phyloP scores from a whole-genome alignment of 1,284 basidiomycete species.

The Trichosporon inkin region DNA sequence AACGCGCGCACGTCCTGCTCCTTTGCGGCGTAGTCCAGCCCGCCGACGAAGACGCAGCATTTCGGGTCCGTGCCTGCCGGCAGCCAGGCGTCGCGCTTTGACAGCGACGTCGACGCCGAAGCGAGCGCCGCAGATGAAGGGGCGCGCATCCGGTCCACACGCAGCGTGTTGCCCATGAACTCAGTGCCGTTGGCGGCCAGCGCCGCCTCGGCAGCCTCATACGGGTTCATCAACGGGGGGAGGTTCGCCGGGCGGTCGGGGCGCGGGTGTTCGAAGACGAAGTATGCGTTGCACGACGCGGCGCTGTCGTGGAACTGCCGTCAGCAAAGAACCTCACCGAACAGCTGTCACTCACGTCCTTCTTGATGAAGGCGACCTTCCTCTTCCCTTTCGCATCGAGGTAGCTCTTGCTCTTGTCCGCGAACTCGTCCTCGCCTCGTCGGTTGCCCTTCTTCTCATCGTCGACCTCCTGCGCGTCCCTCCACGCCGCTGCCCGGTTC shows the following conservation, averaged over 20 bases:
- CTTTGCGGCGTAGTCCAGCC: conserved; percentile 83
- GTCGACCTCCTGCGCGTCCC: conserved; percentile 50
- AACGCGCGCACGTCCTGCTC: conserved; percentile 85
- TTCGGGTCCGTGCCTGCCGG: conserved; percentile 63
- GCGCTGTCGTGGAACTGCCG: conserved; percentile 62
- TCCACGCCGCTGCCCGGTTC: conserved; percentile 62
- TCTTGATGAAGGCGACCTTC: conserved; percentile 89
- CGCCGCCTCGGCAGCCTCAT: conserved; percentile 62
- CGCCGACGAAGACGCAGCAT: conserved; percentile 82
- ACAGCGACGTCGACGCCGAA: conserved; percentile 37
- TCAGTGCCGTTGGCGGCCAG: conserved; percentile 64
- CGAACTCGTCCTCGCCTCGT: conserved; percentile 40
- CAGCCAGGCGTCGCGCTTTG: conserved; percentile 43
- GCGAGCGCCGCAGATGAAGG: conserved; percentile 38
- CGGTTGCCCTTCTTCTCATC: conserved; percentile 53
- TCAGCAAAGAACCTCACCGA: conserved; percentile 14
- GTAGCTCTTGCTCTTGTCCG: conserved; percentile 52
- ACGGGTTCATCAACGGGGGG: conserved; percentile 66
- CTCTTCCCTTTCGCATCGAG: conserved; percentile 84
- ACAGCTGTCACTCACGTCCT: conserved; percentile 55
- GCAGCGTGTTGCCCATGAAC: conserved; percentile 70
- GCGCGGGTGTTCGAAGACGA: conserved; percentile 72
- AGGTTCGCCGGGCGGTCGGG: conserved; percentile 56
- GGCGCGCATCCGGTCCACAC: conserved; percentile 65
- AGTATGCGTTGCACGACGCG: conserved; percentile 73